Conservation (phyloP, 2,329 filamentous ascomycete genomes). For the Stemphylium vesicarium region DNA sequence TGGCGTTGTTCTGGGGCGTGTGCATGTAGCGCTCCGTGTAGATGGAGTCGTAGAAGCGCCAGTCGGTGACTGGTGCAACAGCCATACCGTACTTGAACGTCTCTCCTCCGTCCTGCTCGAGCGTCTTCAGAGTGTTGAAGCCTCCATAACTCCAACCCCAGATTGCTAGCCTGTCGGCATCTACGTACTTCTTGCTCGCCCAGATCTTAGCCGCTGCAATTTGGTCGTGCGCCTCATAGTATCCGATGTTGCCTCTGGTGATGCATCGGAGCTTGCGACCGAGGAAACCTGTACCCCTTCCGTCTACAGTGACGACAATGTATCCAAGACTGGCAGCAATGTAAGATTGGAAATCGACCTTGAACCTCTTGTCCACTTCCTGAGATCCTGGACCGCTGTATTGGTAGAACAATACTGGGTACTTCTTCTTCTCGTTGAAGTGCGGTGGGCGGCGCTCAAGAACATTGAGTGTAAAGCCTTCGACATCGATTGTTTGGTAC, state of each 20-base stretch:
- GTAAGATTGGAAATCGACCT: slow-evolving; percentile 88
- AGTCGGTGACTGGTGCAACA: slow-evolving; percentile 97
- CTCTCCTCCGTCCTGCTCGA: slow-evolving; percentile 85
- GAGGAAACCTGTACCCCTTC: slow-evolving; percentile 87
- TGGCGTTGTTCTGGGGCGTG: slow-evolving; percentile 80
- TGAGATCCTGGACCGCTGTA: slow-evolving; percentile 97
- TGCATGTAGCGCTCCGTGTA: slow-evolving; percentile 99
- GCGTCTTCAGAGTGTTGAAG: slow-evolving; percentile 91
- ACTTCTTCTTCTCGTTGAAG: slow-evolving; percentile 82
- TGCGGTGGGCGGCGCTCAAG: slow-evolving; percentile 89
- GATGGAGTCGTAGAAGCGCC: slow-evolving; percentile 91
- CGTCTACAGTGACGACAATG: slow-evolving; percentile 92
- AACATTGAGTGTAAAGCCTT: slow-evolving; percentile 73
- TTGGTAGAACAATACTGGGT: slow-evolving; percentile 92
- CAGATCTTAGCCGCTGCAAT: slow-evolving; percentile 88
- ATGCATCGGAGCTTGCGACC: slow-evolving; percentile 83
- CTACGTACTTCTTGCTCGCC: slow-evolving; percentile 81
- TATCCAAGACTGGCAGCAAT: slow-evolving; percentile 86
- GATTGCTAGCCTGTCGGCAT: slow-evolving; percentile 81
- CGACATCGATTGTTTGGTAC: slow-evolving; percentile 84
- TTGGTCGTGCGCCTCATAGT: slow-evolving; percentile 87
- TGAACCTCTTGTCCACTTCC: slow-evolving; percentile 78
- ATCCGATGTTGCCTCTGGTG: slow-evolving; percentile 81
- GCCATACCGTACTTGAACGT: slow-evolving; percentile 98
- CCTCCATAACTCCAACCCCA: slow-evolving; percentile 99